Evolutionary conservation across 352 stramenopile genomes (phyloP), one percentile per base, ranked within the genome.

Genomic region (Globisporangium nagaii): DNA sequence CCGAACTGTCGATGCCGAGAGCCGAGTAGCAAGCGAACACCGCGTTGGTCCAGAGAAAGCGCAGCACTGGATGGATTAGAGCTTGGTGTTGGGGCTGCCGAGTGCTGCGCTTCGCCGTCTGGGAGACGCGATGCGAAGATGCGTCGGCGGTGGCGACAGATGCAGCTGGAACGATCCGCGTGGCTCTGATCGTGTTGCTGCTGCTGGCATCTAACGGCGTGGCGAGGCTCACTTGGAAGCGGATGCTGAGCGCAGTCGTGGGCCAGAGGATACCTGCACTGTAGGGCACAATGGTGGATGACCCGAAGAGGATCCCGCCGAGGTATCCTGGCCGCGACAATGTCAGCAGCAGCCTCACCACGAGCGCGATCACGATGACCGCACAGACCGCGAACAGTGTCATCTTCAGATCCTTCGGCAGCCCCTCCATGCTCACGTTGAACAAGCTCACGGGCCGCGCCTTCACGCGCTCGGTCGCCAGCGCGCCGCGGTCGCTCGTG

Each of bases 391-490:
- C 55, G 27, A 62, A 28, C 30, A 62, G 31, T 6, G 55, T 57
- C 56, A 56, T 57, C n/a, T 62, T 62, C 56, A 62, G 56, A 11
- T 57, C 56, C 15, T 62, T 62, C 27, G 42, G 31, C 10, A 62
- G 13, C 1, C 56, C 56, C 42, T 62, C 47, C 31, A 57, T 41
- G 27, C 56, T 62, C 30, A 56, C 34, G n/a, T 57, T 62, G 41
- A 57, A 62, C 11, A 53, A 39, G 27, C 30, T 62, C 19, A 48
- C 31, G n/a, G 55, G 45, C 1, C 32, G 55, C 5, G 40, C 27
- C 11, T 36, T 24, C 1, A 62, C 36, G 6, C 25, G 30, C 36
- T 55, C 27, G 19, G 56, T 56, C 2, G 25, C 2, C n/a, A 19
- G 39, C 9, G 32, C 55, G 2, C 27, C 35, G 3, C 31, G 49